Base-by-base conservation (phyloP, 768 basidiomycete genomes). In the Phylloporus rhodoxanthus region DNA sequence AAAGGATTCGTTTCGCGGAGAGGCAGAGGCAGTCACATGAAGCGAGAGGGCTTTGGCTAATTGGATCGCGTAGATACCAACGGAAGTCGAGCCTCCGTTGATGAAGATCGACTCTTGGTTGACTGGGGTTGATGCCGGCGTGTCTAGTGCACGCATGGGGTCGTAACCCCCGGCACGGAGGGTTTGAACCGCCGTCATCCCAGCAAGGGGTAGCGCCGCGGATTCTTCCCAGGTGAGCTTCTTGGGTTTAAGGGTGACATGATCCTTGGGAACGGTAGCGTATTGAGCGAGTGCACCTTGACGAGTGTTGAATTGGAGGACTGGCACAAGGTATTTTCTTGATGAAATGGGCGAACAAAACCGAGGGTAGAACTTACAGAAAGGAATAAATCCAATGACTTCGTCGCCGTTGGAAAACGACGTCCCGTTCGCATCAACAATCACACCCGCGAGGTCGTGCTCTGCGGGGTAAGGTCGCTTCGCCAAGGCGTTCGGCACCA, bases 61-160 rank as follows among this genome's bases (percentile, higher is more conserved):
- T 62, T 88, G 85, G 42, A 89, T 83, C 1, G 84, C 86, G 55
- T 76, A 77, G n/a, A 74, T 68, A 4, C 87, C 87, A 1, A 87
- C 83, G 11, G 80, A 68, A 1, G 82, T 79, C 44, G 81, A 82
- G 4, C 84, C 87, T 0, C 86, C 86, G 48, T 85, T 82, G 58
- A 91, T 70, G 55, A 89, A 76, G 4, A 90, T 68, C 2, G 74
- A 72, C 57, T 82, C 81, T 1, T 77, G 52, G 14, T 15, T 7
- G 21, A 37, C 8, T 1, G 47, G n/a, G 0, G 45, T 23, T 4
- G 30, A 13, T 20, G 25, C 1, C 8, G 39, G 7, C 1, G 33
- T 21, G n/a, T 30, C 25, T 2, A 53, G 44, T 0, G 38, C 51
- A 19, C 43, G 39, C 1, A n/a, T 57, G 59, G 85, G 76, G n/a